Conservation (phyloP, 192 early-diverging fungal genomes). For the Blastocladiella britannica region DNA sequence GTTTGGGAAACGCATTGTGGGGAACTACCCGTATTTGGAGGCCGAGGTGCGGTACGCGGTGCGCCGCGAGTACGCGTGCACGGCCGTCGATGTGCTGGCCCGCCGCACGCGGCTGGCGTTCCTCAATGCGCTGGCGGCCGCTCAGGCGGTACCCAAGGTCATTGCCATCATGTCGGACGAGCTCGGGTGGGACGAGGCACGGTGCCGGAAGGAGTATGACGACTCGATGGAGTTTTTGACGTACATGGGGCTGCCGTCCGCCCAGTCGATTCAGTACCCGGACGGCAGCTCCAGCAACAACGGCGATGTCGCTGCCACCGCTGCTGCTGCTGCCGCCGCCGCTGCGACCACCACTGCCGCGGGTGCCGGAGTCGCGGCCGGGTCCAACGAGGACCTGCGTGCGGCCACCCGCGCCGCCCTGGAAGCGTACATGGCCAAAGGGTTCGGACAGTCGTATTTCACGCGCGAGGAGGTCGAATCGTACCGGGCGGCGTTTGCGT, state of each 20-base stretch:
- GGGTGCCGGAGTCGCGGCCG: background rate
- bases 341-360: background rate
- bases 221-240: slow-evolving; percentile 54
- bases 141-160: slow-evolving; percentile 63
- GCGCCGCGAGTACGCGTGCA: slow-evolving; percentile 77
- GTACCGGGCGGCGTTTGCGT: background rate
- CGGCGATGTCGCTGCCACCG: too few species aligned
- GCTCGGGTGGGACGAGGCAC: slow-evolving; percentile 48
- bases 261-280: too few species aligned
- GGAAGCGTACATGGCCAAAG: background rate
- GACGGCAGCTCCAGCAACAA: too few species aligned
- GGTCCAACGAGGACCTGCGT: background rate
- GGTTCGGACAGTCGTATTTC: slow-evolving; percentile 1
- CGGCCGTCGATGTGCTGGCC: slow-evolving; percentile 80
- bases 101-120: slow-evolving; percentile 80
- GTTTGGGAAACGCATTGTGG: slow-evolving; percentile 52
- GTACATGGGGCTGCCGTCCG: slow-evolving; percentile 75
- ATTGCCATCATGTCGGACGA: slow-evolving; percentile 83
- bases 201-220: slow-evolving; percentile 45
- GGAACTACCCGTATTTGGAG: slow-evolving; percentile 76
- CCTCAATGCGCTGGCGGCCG: slow-evolving; percentile 76
- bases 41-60: slow-evolving; percentile 84
- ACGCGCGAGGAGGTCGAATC: slow-evolving; percentile 1
- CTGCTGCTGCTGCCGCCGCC: background rate
- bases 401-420: background rate